Evolutionary conservation across 768 basidiomycete species (phyloP).

Genomic region (Clitopilus hobsonii): DNA sequence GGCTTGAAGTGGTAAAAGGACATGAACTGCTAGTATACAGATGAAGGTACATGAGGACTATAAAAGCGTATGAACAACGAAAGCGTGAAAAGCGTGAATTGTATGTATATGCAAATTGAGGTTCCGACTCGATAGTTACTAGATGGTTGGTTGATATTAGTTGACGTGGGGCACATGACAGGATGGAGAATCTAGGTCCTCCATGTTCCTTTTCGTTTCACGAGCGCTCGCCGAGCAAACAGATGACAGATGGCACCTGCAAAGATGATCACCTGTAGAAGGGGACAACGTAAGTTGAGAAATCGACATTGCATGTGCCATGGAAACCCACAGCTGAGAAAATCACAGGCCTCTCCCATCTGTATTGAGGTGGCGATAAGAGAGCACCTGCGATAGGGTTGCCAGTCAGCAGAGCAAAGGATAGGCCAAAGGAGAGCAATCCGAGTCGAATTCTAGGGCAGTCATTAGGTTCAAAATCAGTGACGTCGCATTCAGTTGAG

Average conservation of each 20-base stretch:
- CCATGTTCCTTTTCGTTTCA: constrained; percentile 22
- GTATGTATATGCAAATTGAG: neutral
- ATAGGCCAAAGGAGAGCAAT: constrained; percentile 35
- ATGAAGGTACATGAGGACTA: neutral
- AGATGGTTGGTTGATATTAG: too few species aligned
- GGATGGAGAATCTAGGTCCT: constrained; percentile 10
- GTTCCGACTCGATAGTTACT: too few species aligned
- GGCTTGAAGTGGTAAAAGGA: neutral
- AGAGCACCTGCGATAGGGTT: constrained; percentile 51
- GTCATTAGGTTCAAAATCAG: neutral
- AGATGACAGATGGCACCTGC: constrained; percentile 27
- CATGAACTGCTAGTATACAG: neutral
- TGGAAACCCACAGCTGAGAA: constrained; percentile 35
- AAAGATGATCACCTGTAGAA: constrained; percentile 25
- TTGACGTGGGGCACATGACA: too few species aligned
- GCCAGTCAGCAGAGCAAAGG: constrained; percentile 42
- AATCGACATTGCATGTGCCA: neutral
- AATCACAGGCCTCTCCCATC: constrained; percentile 37
- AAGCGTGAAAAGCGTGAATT: neutral
- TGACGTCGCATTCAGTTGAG: constrained; percentile 1
- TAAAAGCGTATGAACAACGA: neutral
- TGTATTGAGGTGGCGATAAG: constrained; percentile 29
- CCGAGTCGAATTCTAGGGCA: constrained; percentile 38
- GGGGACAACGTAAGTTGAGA: constrained; percentile 1
- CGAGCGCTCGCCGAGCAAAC: constrained; percentile 25